Evolutionary conservation across 106 monocot species (phyloP), one percentile per base, ranked within the genome.

Genomic region (Ottelia alismoides): DNA sequence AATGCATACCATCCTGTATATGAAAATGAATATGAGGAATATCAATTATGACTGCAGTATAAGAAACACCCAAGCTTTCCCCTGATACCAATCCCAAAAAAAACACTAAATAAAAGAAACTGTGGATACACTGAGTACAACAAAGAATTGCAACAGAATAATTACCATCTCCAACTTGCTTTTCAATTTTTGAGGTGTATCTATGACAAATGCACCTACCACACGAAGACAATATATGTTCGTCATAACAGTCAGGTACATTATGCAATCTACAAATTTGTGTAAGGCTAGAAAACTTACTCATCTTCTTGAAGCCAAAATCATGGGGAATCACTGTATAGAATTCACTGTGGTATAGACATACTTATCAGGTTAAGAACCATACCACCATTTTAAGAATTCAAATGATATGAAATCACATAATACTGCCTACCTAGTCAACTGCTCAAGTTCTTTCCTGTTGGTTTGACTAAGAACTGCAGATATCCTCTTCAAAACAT

Each of bases 261-360:
- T n/a, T n/a, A n/a, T n/a, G n/a, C n/a, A n/a, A n/a, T n/a, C n/a
- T n/a, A n/a, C n/a, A n/a, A n/a, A n/a, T n/a, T n/a, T n/a, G n/a
- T 24, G 1, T 35, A 9, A 20, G 22, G 28, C 58, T 49, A 78
- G 83, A 65, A n/a, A n/a, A n/a, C 88, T 62, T 75, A 87, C 87
- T 61, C 88, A 89, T 89, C 57, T 84, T 89, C 68, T 61, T 79
- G 61, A 83, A 89, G 49, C 88, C 88, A 53, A 83, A 89, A 62
- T 84, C 76, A 67, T 89, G 88, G 32, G 88, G 88, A 23, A 89
- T 83, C 69, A 89, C 79, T 17, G 83, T 83, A 72, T 89, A 89
- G 74, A 89, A 89, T 57, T 89, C 83, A 54, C 88, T 89, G 83
- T 55, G 69, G 21, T 50, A 44, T 47, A 32, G 53, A 54, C n/a